A percentile compares a stretch with the other conserved stretches of the same genome.
phyloP scores from a whole-genome alignment of 208 protist species.

The Acanthamoeba sp. region DNA sequence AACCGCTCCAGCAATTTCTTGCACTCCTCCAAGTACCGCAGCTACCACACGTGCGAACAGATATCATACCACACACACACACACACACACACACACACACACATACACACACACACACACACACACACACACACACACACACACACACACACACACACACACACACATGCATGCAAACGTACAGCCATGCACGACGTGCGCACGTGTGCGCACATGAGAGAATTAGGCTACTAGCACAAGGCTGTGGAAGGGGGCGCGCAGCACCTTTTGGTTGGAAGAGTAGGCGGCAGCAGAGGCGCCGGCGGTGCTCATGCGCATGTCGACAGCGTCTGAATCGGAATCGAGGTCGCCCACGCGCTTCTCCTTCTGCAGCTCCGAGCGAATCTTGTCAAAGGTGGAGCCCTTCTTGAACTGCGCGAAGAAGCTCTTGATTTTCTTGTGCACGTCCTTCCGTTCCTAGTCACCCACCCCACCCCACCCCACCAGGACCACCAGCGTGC shows the following conservation, averaged over 20 bases:
- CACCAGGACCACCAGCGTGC: too few relatives aligned
- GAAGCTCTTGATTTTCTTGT: conserved; percentile 68
- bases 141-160: not conserved
- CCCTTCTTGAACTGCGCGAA: conserved; percentile 64
- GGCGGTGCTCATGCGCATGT: conserved; percentile 34
- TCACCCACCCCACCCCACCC: too few relatives aligned
- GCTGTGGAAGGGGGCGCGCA: not conserved
- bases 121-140: not conserved
- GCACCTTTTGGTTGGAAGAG: conserved; percentile 16
- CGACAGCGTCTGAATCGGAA: not conserved
- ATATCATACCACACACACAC: not conserved
- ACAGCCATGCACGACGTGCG: not conserved
- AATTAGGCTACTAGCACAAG: too few relatives aligned
- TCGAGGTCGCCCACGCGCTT: not conserved
- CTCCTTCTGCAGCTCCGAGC: conserved; percentile 11
- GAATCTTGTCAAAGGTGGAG: conserved; percentile 40
- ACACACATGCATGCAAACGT: not conserved
- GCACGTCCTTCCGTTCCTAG: conserved; percentile 50
- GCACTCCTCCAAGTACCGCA: conserved; percentile 1
- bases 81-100: not conserved
- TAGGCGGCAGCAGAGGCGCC: not conserved
- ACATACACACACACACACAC: not conserved
- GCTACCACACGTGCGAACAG: not conserved
- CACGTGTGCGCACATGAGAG: too few relatives aligned
- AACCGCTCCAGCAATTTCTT: conserved; percentile 37